Evolutionary conservation across 139 green algal genomes (phyloP).

Genomic region (Astrephomene gubernaculifera): DNA sequence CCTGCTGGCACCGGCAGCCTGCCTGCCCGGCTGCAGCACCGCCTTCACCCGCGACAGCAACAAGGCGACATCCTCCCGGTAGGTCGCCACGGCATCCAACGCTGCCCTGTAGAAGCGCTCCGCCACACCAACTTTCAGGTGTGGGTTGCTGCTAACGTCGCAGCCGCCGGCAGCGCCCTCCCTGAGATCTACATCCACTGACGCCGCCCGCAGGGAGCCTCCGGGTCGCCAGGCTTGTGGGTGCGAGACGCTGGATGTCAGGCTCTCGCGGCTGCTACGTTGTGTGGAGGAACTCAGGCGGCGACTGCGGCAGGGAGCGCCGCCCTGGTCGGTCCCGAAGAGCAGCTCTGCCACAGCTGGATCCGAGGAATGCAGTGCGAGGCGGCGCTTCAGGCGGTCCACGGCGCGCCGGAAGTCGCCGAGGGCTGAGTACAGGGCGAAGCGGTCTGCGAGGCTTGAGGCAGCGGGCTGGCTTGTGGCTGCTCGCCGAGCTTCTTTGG

Average conservation of each 20-base stretch:
- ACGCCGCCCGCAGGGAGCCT: not conserved
- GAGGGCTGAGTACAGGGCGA: slow-evolving; percentile 26
- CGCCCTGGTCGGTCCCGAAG: not conserved
- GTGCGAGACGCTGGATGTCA: not conserved
- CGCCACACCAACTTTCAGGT: not conserved
- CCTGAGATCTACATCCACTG: slow-evolving; percentile 13
- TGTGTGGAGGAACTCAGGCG: too few relatives aligned
- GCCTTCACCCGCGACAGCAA: slow-evolving; percentile 13
- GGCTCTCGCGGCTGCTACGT: not conserved
- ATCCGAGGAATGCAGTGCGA: not conserved
- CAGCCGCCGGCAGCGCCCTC: not conserved
- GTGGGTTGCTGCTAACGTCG: too few relatives aligned
- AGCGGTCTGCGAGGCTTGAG: slow-evolving; percentile 19
- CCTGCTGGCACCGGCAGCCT: too few relatives aligned
- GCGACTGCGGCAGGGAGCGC: not conserved
- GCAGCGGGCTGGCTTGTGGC: too few relatives aligned
- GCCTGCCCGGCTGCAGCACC: not conserved
- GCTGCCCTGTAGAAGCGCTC: slow-evolving; percentile 8
- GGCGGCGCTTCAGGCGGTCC: slow-evolving; percentile 19
- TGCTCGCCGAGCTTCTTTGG: too few relatives aligned
- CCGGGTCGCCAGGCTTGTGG: not conserved
- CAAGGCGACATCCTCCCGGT: slow-evolving; percentile 6
- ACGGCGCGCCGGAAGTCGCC: slow-evolving; percentile 31
- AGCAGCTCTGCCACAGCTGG: slow-evolving; percentile 6
- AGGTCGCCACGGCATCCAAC: not conserved